Percentiles rank a stretch among this genome's conserved stretches.
Conservation (phyloP, 306 rosid genomes). For the Vachellia collinsii region DNA sequence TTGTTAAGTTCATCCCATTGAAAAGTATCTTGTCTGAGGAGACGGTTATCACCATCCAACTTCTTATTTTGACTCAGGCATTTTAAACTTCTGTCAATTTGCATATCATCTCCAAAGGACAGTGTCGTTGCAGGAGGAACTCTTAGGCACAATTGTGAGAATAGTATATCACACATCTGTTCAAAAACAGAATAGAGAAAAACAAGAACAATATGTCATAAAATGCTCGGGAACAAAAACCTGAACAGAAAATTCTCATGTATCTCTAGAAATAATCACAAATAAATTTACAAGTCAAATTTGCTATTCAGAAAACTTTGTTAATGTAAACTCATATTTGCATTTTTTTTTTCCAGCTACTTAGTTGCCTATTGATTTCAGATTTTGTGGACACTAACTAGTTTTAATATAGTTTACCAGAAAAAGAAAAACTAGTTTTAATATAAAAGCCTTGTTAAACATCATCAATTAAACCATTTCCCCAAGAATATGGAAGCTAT, state of each 20-base stretch:
- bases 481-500: conserved; percentile 1
- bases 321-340: conserved; percentile 4
- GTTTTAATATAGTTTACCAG: background rate
- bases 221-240: conserved; percentile 15
- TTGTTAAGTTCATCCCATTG: conserved; percentile 50
- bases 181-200: conserved; percentile 41
- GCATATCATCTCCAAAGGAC: conserved; percentile 70
- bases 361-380: conserved; percentile 4
- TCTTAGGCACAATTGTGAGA: conserved; percentile 94
- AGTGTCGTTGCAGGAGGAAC: conserved; percentile 67
- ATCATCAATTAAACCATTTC: conserved; percentile 2
- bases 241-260: conserved; percentile 31
- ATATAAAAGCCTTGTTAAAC: conserved; percentile 7
- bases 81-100: conserved; percentile 45
- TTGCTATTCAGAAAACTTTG: background rate
- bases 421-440: background rate
- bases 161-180: conserved; percentile 98
- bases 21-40: conserved; percentile 44
- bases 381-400: conserved; percentile 19
- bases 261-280: conserved; percentile 13
- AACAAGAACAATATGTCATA: conserved; percentile 9
- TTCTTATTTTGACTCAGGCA: conserved; percentile 50
- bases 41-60: conserved; percentile 42
- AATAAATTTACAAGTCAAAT: background rate
- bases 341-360: conserved; percentile 4